Evolutionary conservation across 495 filamentous ascomycete species (phyloP), one percentile per base, ranked within the genome.

Genomic region (Penicillium coprophilum): DNA sequence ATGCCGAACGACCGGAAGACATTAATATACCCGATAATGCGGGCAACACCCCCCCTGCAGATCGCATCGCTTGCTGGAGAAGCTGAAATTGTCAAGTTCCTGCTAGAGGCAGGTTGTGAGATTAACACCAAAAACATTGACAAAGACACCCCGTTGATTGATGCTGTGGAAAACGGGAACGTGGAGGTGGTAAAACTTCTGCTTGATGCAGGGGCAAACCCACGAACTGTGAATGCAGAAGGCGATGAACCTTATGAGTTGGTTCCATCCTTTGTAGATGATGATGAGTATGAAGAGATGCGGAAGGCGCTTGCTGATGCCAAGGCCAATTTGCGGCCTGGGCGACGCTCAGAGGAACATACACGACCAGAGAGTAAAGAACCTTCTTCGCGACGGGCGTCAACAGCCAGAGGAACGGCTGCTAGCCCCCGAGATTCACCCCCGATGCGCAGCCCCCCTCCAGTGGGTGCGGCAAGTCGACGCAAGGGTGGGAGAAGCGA

Each of bases 121-220:
- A 82, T 91, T 13, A 87, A 96, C 59, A 84, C 80, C 10, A 91
- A 90, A 64, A 88, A 92, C 46, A 80, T 82, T 48, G 90, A 96
- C 62, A 88, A 87, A 66, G 94, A 98, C 59, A 96, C 94, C 0
- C 95, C 94, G 19, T 79, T 98, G 31, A 88, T 97, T 40, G 94
- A 98, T 77, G 94, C 94, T 0, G 89, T 96, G 27, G 93, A 97
- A 61, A 97, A 97, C 65, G 88, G 91, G 2, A 90, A 97, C 65
- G 67, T 95, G 5, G 90, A 87, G n/a, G 91, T 97, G 11, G 91
- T 98, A 19, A 89, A 86, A 65, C 77, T 95, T 11, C 72, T 97
- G 27, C 80, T 98, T 9, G 84, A 87, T 31, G 89, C 89, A 21
- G 91, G 92, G 30, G 91, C 92, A 6, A 92, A 98, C 62, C 95